A percentile compares a stretch with the other conserved stretches of the same genome.
Evolutionary conservation across 768 basidiomycete species (phyloP).

Genomic region (Phlebiopsis gigantea): DNA sequence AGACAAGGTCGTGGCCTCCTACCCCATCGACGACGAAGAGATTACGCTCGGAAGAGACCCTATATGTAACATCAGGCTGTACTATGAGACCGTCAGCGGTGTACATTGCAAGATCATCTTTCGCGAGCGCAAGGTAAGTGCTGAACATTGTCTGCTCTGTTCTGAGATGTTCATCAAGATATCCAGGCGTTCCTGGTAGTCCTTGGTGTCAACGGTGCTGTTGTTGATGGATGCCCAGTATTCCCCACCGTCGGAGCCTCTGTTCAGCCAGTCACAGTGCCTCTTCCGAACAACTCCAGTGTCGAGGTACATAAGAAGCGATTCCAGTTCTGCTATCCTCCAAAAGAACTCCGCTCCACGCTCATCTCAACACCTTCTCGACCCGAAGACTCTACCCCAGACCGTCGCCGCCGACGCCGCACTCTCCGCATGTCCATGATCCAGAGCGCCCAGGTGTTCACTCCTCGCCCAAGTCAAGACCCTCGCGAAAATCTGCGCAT

Average conservation of each 20-base stretch:
- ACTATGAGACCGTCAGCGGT: constrained; percentile 57
- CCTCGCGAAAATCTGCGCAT: constrained; percentile 60
- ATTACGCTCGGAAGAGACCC: constrained; percentile 67
- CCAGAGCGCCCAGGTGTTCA: constrained; percentile 66
- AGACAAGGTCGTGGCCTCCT: constrained; percentile 50
- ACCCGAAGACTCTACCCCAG: constrained; percentile 25
- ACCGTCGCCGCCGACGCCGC: constrained; percentile 29
- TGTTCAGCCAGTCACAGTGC: constrained; percentile 44
- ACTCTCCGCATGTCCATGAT: constrained; percentile 73
- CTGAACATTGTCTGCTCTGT: neutral
- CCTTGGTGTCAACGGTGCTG: constrained; percentile 49
- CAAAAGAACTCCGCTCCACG: constrained; percentile 58
- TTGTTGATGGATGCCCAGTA: constrained; percentile 60
- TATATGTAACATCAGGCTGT: constrained; percentile 60
- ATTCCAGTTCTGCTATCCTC: constrained; percentile 71
- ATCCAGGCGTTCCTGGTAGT: constrained; percentile 59
- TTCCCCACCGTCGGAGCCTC: constrained; percentile 36
- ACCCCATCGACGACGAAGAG: constrained; percentile 64
- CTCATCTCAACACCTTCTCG: constrained; percentile 47
- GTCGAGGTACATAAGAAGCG: constrained; percentile 65
- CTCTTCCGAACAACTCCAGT: constrained; percentile 58
- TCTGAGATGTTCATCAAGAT: neutral
- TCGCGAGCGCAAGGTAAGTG: constrained; percentile 47
- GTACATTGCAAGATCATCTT: constrained; percentile 68
- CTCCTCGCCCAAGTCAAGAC: constrained; percentile 54